Base-by-base conservation (phyloP, 2,329 filamentous ascomycete species). In the Trichoderma citrinoviride region DNA sequence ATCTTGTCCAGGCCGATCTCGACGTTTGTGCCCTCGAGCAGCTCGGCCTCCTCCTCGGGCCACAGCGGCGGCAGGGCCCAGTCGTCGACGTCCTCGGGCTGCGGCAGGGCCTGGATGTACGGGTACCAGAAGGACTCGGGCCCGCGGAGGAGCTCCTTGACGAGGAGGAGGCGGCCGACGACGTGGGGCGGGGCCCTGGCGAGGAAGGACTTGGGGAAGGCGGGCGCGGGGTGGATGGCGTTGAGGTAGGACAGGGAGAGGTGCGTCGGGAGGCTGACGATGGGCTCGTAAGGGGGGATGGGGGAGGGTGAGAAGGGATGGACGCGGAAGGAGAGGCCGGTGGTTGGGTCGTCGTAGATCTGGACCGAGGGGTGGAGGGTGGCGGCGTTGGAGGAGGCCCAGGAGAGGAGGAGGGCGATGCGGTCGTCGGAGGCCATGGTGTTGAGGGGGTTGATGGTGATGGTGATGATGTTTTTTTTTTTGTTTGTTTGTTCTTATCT, bases 41-140 rank as follows among this genome's bases (percentile, higher is more conserved):
- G 79, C 58, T 82, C 81, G 1, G 83, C 73, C 71, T 91, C 89
- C 15, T 84, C 82, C 3, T 82, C 79, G 0, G 83, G 79, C 84
- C 89, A 92, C 69, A 87, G 87, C 0, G 87, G 79, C 5, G 88
- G 86, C 15, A 89, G 81, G 0, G 77, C 80, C 79, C 90, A 83
- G 1, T 75, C 72, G 5, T 76, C 71, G 4, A 77, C 70, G 2
- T 86, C 77, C 10, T 82, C 80, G 0, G 88, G 87, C 66, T 86
- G 84, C 1, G 90, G 89, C 0, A 93, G 79, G 0, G 85, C 84
- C 10, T 77, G 76, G 68, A 92, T 84, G 75, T 93, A 93, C 1
- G 87, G 83, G 73, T 79, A 81, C 90, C 90, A 93, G 69, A 85
- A 86, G 0, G 89, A 90, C 2, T 80, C 71, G 2, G 75, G 63